These are phyloP conservation scores for Podosphaera leucotricha DNA, from an alignment of 2,329 filamentous ascomycete genomes.

Conservation along the genomic window DNA sequence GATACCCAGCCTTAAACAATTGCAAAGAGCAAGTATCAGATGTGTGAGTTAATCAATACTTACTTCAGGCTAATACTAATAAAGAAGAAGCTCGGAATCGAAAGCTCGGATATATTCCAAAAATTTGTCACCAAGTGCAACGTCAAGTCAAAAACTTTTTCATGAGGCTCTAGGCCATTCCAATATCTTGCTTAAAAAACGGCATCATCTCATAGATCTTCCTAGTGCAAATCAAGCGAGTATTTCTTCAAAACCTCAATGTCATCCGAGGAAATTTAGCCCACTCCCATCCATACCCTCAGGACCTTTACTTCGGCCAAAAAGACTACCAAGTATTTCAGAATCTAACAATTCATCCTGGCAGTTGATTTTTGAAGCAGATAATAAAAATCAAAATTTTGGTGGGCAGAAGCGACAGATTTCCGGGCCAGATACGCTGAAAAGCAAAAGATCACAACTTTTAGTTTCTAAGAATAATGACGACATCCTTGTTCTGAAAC, in stretches of 20 bases:
- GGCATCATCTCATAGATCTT: conserved; percentile 8
- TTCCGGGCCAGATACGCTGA: conserved; percentile 2
- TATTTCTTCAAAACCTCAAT: conserved; percentile 1
- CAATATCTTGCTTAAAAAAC: conserved; percentile 4
- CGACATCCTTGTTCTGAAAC: conserved; percentile 10
- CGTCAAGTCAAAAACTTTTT: conserved; percentile 2
- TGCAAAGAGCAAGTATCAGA: neutral
- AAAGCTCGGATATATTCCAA: conserved; percentile 2
- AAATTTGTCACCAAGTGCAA: conserved; percentile 1
- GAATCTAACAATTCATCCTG: conserved; percentile 11
- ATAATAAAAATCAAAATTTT: conserved; percentile 10
- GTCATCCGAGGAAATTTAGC: conserved; percentile 6
- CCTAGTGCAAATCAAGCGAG: neutral
- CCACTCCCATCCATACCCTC: conserved; percentile 7
- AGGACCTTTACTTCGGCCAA: conserved; percentile 8
- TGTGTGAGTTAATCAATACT: neutral
- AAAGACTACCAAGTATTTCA: conserved; percentile 10
- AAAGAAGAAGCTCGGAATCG: conserved; percentile 1
- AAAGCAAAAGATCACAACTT: neutral
- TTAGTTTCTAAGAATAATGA: conserved; percentile 1
- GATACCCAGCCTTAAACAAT: conserved; percentile 2
- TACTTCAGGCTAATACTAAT: neutral
- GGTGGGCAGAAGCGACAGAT: conserved; percentile 11
- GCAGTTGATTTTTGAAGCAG: conserved; percentile 13
- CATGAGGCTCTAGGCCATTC: conserved; percentile 4